Conservation (phyloP, 1,284 basidiomycete species). For the Chalciporus sp. region DNA sequence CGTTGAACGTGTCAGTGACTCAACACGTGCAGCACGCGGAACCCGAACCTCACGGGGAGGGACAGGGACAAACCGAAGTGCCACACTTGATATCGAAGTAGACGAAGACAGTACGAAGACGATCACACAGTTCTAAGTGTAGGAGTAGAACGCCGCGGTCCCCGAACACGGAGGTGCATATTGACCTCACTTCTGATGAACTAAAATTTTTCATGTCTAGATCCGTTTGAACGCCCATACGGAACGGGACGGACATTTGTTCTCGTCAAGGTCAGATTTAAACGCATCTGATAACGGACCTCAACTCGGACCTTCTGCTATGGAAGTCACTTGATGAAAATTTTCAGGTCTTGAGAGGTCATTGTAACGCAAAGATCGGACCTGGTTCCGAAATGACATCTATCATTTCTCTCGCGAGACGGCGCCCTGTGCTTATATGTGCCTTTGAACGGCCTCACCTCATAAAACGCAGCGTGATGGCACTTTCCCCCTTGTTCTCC, state of each 20-base stretch:
- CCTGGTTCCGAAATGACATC: neutral
- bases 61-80: neutral
- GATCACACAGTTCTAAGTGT: neutral
- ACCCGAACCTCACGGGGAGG: neutral
- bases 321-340: neutral
- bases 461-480: no score
- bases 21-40: neutral
- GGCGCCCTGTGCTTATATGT: no score
- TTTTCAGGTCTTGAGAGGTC: neutral
- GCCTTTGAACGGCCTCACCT: no score
- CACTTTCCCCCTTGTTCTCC: neutral
- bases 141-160: neutral
- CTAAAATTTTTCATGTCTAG: neutral
- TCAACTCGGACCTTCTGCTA: neutral
- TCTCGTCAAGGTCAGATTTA: neutral
- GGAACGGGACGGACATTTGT: neutral
- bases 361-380: neutral
- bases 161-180: slow-evolving; percentile 5
- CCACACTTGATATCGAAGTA: neutral
- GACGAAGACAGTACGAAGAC: neutral
- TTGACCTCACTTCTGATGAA: neutral
- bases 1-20: neutral
- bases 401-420: neutral
- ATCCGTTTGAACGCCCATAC: neutral
- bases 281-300: no score